Conservation (phyloP, 306 rosid species). For the Trifolium dubium region DNA sequence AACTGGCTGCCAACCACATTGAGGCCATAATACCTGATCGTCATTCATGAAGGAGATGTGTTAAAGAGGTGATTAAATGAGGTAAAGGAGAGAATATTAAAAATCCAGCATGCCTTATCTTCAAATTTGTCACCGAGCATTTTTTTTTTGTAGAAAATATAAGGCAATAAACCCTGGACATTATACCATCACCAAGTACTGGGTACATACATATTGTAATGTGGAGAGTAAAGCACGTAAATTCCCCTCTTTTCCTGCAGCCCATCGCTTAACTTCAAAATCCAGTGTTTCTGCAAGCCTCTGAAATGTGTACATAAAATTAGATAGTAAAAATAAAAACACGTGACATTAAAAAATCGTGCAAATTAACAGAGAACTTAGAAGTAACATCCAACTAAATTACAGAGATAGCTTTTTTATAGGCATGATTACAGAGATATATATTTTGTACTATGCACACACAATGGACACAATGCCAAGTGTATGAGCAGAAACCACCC, state of each 20-base stretch:
- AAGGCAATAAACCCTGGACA: conserved; percentile 16
- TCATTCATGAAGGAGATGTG: conserved; percentile 43
- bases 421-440: neutral
- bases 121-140: conserved; percentile 21
- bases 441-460: neutral
- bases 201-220: conserved; percentile 78
- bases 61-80: conserved; percentile 21
- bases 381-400: conserved; percentile 12
- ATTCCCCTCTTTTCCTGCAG: conserved; percentile 97
- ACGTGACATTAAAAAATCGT: conserved; percentile 2
- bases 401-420: neutral
- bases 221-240: conserved; percentile 93
- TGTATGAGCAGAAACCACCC: neutral
- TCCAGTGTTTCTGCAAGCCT: conserved; percentile 86
- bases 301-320: conserved; percentile 53
- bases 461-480: conserved; percentile 5
- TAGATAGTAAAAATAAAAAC: conserved; percentile 32
- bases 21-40: conserved; percentile 96
- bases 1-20: conserved; percentile 94
- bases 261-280: conserved; percentile 95
- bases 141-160: neutral
- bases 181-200: conserved; percentile 11
- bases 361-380: conserved; percentile 28
- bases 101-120: neutral
- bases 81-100: conserved; percentile 23